Evolutionary conservation across 345 rosid species (phyloP).

Genomic region (Moricandia arvensis): DNA sequence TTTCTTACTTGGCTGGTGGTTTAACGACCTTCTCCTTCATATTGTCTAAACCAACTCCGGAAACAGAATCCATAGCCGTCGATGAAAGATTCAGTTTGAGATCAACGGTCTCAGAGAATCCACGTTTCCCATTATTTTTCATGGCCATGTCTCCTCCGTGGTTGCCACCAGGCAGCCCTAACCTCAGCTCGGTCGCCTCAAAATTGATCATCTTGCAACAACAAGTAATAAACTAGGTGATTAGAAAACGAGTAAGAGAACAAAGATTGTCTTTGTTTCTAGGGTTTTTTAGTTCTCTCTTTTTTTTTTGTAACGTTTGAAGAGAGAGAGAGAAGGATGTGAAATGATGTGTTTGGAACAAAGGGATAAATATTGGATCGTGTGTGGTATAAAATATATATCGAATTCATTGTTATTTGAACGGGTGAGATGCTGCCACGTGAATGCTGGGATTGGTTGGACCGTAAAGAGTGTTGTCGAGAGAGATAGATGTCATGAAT

Average conservation of each 20-base stretch:
- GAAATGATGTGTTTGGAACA: slow-evolving; percentile 27
- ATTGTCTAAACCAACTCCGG: slow-evolving; percentile 16
- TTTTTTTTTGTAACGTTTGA: neutral
- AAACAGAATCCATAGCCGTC: slow-evolving; percentile 35
- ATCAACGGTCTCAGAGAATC: slow-evolving; percentile 62
- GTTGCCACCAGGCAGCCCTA: slow-evolving; percentile 63
- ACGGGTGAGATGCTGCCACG: slow-evolving; percentile 53
- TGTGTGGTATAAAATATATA: slow-evolving; percentile 37
- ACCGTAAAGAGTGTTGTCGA: slow-evolving; percentile 49
- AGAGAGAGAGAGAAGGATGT: slow-evolving; percentile 23
- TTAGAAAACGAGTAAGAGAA: neutral
- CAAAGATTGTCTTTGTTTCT: slow-evolving; percentile 6
- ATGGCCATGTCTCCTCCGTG: slow-evolving; percentile 24
- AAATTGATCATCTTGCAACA: slow-evolving; percentile 55
- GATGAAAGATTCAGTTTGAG: slow-evolving; percentile 73
- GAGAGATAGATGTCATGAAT: slow-evolving; percentile 54
- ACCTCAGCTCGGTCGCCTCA: slow-evolving; percentile 81
- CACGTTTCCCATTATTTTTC: slow-evolving; percentile 59
- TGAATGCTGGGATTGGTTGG: slow-evolving; percentile 43
- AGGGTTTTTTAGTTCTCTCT: neutral
- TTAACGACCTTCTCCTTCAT: slow-evolving; percentile 46
- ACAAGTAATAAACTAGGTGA: neutral
- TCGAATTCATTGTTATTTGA: slow-evolving; percentile 5
- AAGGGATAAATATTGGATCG: slow-evolving; percentile 34
- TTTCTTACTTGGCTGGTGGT: slow-evolving; percentile 64